Evolutionary conservation across 2,329 filamentous ascomycete genomes (phyloP).

Genomic region (Celoporthe dispersa): DNA sequence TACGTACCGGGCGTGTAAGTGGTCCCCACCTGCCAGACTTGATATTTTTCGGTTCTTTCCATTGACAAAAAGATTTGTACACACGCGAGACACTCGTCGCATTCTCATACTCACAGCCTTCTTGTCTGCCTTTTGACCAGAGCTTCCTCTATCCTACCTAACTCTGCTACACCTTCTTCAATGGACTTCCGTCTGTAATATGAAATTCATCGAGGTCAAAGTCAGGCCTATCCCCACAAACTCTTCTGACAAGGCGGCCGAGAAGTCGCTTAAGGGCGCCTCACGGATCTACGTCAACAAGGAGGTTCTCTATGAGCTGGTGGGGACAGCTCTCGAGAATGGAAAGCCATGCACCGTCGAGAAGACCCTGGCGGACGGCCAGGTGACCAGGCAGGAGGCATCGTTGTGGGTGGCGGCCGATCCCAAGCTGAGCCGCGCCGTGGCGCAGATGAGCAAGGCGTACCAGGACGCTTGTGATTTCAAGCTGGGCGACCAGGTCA

Average conservation of each 20-base stretch:
- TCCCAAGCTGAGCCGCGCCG: conserved; percentile 64
- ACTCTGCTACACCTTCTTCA: neutral
- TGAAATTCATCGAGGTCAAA: conserved; percentile 39
- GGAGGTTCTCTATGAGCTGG: conserved; percentile 51
- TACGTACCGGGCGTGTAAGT: conserved; percentile 22
- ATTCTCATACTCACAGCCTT: neutral
- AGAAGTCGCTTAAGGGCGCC: conserved; percentile 49
- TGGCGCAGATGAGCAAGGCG: conserved; percentile 73
- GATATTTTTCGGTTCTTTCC: conserved; percentile 16
- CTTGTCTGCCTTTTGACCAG: neutral
- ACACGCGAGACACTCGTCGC: neutral
- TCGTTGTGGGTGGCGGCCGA: conserved; percentile 56
- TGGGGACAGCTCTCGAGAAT: conserved; percentile 45
- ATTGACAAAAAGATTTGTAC: neutral
- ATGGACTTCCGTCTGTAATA: neutral
- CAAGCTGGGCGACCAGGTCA: conserved; percentile 69
- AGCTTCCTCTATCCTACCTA: neutral
- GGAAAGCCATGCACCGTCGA: conserved; percentile 41
- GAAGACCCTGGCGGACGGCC: conserved; percentile 29
- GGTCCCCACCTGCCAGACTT: conserved; percentile 7
- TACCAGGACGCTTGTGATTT: conserved; percentile 75
- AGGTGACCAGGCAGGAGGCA: conserved; percentile 45
- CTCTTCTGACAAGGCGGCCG: conserved; percentile 42
- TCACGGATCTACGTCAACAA: conserved; percentile 54
- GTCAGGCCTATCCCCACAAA: conserved; percentile 44